Base-by-base conservation (phyloP, 805 yeast species). In the Debaryomyces hansenii region DNA sequence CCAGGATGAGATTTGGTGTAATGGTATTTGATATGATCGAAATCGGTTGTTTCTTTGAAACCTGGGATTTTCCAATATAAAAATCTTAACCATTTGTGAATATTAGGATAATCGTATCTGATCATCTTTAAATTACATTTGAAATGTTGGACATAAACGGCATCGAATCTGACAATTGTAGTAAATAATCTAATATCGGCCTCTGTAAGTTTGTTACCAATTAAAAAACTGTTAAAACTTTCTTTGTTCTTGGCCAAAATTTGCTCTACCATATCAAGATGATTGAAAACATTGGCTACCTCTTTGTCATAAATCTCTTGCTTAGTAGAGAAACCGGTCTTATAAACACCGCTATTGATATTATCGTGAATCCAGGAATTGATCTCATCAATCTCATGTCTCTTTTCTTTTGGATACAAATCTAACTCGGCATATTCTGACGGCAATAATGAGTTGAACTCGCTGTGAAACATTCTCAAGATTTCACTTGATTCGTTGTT, bases 141-240 rank as follows among this genome's bases (percentile, higher is more conserved):
- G 80, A 92, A 94, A 66, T 92, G 97, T 67, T 91, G 96, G 45
- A 86, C 92, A 62, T 92, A 92, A 18, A 90, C 96, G 1, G 95
- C 87, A 64, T 92, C 98, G 59, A 92, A 92, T 58, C 99, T 81
- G 37, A 90, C 75, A 48, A 92, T 84, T 2, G 98, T 92, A 20
- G 97, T 83, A 70, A 71, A 92, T 41, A 92, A 78, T 53, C 97
- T 78, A 47, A 92, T 75, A 64, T 92, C 99, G 5, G 96, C 96
- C 69, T 92, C 97, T 1, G 97, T 91, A 45, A 92, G 68, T 40
- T 66, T 70, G 46, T 82, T 75, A 5, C 91, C 92, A 7, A 82
- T 59, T 42, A 90, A 65, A 60, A 64, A n/a, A n/a, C n/a, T n/a
- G n/a, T n/a, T n/a, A n/a, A n/a, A n/a, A n/a, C n/a, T n/a, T n/a